Evolutionary conservation across 2,329 filamentous ascomycete genomes (phyloP), one percentile per base, ranked within the genome.

Genomic region (Monilinia polystroma): DNA sequence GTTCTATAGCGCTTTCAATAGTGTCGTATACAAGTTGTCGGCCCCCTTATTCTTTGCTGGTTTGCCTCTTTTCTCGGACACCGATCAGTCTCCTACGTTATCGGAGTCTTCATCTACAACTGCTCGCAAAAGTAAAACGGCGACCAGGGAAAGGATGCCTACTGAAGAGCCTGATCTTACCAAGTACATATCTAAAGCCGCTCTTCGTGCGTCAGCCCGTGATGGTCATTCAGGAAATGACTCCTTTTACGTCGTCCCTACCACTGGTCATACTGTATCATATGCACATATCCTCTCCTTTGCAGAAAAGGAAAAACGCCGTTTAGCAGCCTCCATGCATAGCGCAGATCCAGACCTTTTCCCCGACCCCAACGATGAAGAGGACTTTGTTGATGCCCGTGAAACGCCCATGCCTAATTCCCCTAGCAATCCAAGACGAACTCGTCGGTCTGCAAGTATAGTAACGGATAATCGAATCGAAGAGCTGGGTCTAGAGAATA

Each of bases 161-260:
- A 74, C 51, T 6, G 66, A 67, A 45, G 88, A 91, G 23, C 91
- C 92, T 0, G 93, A 98, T 72, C 84, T 97, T 35, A 88, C 87
- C 72, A 90, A 89, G 68, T 86, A 96, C 41, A 96, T 96, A 77
- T 97, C 93, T 52, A 88, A 87, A 71, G 92, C 94, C 16, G 92
- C 94, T 4, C 84, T 98, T 64, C 86, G 89, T 63, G 92, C 93
- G 0, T 84, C 97, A 53, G 84, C 87, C 26, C 88, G 91, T 66
- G 88, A 89, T 41, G 87, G 86, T 0, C 84, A 88, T 38, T 83
- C 84, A 20, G 80, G 78, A 18, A 85, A 83, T 67, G 90, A 91
- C 73, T 95, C 91, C 11, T 99, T 99, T 80, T 98, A 97, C 76
- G 90, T 98, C 1, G 95, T 99, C 1, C 95, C 94, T 4, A 91